Evolutionary conservation across 805 yeast genomes (phyloP), one percentile per base, ranked within the genome.

Genomic region (Komagataella ulmi): DNA sequence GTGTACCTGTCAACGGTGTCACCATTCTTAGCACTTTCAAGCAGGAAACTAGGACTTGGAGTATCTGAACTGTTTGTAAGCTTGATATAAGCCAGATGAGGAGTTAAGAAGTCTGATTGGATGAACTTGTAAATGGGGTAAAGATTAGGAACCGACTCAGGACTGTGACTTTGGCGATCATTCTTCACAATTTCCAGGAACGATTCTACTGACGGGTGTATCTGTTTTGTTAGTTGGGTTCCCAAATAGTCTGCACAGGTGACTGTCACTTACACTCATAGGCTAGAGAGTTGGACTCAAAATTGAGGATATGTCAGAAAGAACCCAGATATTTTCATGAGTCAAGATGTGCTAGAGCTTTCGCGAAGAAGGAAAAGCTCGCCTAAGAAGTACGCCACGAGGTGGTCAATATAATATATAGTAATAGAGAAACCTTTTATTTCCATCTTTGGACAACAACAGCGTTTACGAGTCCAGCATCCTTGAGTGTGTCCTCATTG

Each of bases 371-470:
- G 14, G 14, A 45, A 18, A 19, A 10, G 17, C 46, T 7, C 6
- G 43, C n/a, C 3, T 18, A 46, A 14, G 44, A 47, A 47, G n/a
- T 10, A 47, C 24, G 10, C 10, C 2, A 3, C 10, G 14, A 17
- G 44, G 6, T 46, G 18, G 40, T 30, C 8, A 14, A 10, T 30
- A 6, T 24, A 30, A 12, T 45, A 44, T 12, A 36, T 44, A 21
- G n/a, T 46, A 43, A 23, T 45, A 24, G n/a, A 40, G 8, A 17
- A 45, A n/a, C 21, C 17, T 17, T 10, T 54, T 56, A 76, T 47
- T 61, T 72, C 93, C 95, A 86, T 69, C 93, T 82, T 66, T 88
- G 97, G 17, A 90, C 88, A 30, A 90, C 81, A n/a, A 88, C 96
- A 2, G 97, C 79, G 58, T 87, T 87, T 50, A 77, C 75, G 56